phyloP scores from a whole-genome alignment of 345 rosid species.

The Gossypium longicalyx region DNA sequence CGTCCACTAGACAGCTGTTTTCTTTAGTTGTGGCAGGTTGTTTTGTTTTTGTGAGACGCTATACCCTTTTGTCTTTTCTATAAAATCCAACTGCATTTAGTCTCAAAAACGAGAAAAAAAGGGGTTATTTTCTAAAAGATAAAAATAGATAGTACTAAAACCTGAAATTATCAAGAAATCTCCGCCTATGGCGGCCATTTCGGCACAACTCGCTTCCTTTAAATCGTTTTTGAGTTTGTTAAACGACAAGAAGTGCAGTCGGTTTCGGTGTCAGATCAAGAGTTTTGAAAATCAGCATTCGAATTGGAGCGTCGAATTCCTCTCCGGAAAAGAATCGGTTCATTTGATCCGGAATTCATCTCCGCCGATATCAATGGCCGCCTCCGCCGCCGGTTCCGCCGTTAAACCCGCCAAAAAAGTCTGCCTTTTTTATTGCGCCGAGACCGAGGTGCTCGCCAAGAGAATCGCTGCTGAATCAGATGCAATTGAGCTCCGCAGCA shows the following conservation, averaged over 20 bases:
- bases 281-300: slow-evolving; percentile 52
- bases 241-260: not conserved
- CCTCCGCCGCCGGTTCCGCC: slow-evolving; percentile 43
- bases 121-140: too few relatives aligned
- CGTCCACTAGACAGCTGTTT: too few relatives aligned
- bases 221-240: slow-evolving; percentile 10
- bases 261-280: slow-evolving; percentile 41
- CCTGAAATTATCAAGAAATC: too few relatives aligned
- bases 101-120: too few relatives aligned
- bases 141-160: too few relatives aligned
- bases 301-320: slow-evolving; percentile 43
- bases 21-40: too few relatives aligned
- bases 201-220: slow-evolving; percentile 11
- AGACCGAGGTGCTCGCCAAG: slow-evolving; percentile 78
- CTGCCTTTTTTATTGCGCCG: slow-evolving; percentile 70
- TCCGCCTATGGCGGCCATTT: slow-evolving; percentile 11
- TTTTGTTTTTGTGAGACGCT: too few relatives aligned
- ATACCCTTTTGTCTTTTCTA: too few relatives aligned
- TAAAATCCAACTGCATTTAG: too few relatives aligned
- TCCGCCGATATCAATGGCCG: slow-evolving; percentile 45
- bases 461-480: slow-evolving; percentile 66
- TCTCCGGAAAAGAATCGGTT: slow-evolving; percentile 43
- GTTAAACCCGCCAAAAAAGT: slow-evolving; percentile 54
- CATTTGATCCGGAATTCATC: slow-evolving; percentile 36
- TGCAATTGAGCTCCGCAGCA: slow-evolving; percentile 75